Percentiles rank a stretch among this genome's conserved stretches.
Evolutionary conservation across 345 rosid species (phyloP).

Genomic region (Euphorbia tirucalli): DNA sequence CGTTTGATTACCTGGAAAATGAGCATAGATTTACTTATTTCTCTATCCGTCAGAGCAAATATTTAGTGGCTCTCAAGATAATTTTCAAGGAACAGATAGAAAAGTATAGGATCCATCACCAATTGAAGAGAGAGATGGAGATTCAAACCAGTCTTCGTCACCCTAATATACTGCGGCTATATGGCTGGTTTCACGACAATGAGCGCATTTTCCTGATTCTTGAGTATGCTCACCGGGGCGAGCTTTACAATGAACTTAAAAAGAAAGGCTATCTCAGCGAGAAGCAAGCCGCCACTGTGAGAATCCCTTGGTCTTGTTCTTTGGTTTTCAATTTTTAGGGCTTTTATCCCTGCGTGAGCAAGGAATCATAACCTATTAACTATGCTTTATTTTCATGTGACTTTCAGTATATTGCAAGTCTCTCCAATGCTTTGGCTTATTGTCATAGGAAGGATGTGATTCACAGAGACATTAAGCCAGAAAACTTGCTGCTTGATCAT

Average conservation of each 20-base stretch:
- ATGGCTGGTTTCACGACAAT: constrained; percentile 84
- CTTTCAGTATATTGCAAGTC: constrained; percentile 81
- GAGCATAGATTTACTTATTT: not conserved
- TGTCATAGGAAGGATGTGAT: constrained; percentile 92
- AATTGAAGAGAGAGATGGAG: constrained; percentile 87
- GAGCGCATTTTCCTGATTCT: constrained; percentile 84
- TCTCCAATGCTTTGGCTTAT: constrained; percentile 76
- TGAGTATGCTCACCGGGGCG: constrained; percentile 88
- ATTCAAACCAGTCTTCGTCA: constrained; percentile 70
- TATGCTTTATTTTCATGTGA: not conserved
- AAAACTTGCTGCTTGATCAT: constrained; percentile 92
- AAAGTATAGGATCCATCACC: constrained; percentile 76
- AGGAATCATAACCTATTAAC: not conserved
- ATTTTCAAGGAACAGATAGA: constrained; percentile 87
- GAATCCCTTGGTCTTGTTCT: not conserved
- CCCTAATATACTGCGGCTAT: constrained; percentile 71
- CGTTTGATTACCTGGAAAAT: not conserved
- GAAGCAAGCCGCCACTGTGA: constrained; percentile 80
- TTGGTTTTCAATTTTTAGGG: not conserved
- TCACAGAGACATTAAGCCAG: constrained; percentile 97
- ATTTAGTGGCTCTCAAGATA: constrained; percentile 77
- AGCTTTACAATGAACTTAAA: constrained; percentile 68
- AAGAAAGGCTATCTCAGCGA: constrained; percentile 61
- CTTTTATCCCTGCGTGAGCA: not conserved
- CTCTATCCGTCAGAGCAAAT: constrained; percentile 45